Evolutionary conservation across 148 eudicot species (phyloP), one percentile per base, ranked within the genome.

Genomic region (Vaccinium darrowii): DNA sequence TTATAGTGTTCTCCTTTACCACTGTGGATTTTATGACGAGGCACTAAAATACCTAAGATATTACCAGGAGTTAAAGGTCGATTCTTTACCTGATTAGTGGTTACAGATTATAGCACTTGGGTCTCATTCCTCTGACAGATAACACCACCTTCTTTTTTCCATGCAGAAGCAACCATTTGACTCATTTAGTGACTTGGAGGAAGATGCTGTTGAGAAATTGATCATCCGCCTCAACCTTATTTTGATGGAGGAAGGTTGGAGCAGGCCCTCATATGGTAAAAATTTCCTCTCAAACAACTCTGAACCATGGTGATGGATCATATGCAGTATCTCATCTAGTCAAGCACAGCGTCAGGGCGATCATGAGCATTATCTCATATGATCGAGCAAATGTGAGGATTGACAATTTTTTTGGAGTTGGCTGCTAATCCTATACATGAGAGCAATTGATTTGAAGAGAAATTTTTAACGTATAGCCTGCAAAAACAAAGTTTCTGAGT

Each of bases 1-100:
- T 84, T 95, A 95, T 77, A 90, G 92, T 79, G 90, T 88, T 81
- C 98, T 95, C 79, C 94, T 95, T 13, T 95, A 95, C 86, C 98
- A 95, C 85, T 92, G 94, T 82, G 93, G 98, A 84, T 91, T 90
- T 85, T 95, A 93, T 62, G 93, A 94, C 81, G 92, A 95, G 71
- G 85, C 98, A 12, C 84, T 92, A 79, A 90, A 88, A 43, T 91
- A 87, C 89, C 88, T 95, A 72, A 88, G 87, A 60, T 84, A 89
- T 27, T 95, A 94, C 88, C 89, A 89, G 79, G 95, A 94, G 84
- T 83, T 85, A 39, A 88, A 93, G 97, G 97, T 95, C 82, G 65
- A 80, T 36, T 58, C 10, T 82, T 2, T n/a, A 63, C 79, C 33
- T 76, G 3, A 25, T 23, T 36, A 36, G 39, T 36, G 39, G 39